phyloP scores from a whole-genome alignment of 352 stramenopile genomes.

The Hyaloperonospora arabidopsidis region DNA sequence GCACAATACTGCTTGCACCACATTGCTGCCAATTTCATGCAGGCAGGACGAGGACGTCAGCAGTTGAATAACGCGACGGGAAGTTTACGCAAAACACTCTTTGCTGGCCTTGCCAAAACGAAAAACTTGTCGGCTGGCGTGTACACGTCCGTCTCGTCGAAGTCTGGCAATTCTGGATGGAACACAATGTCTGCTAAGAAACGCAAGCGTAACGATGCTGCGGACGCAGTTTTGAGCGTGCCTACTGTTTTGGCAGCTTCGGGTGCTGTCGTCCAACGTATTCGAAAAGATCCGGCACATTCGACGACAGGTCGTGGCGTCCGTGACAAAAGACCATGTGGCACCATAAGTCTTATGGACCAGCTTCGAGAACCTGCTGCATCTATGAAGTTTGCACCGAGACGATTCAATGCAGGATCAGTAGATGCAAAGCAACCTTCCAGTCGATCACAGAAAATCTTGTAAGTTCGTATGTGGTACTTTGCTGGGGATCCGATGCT shows the following conservation, averaged over 20 bases:
- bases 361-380: slow-evolving; percentile 22
- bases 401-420: slow-evolving; percentile 2
- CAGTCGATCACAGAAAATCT: slow-evolving; percentile 46
- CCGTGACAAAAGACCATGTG: slow-evolving; percentile 8
- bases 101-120: slow-evolving; percentile 37
- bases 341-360: slow-evolving; percentile 29
- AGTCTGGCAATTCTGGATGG: slow-evolving; percentile 25
- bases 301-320: neutral
- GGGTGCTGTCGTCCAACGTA: slow-evolving; percentile 38
- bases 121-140: slow-evolving; percentile 77
- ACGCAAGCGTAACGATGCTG: slow-evolving; percentile 37
- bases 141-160: slow-evolving; percentile 40
- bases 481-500: slow-evolving; percentile 5
- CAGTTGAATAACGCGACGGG: slow-evolving; percentile 70
- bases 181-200: slow-evolving; percentile 38
- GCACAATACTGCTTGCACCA: slow-evolving; percentile 75
- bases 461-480: slow-evolving; percentile 27
- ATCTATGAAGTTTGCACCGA: slow-evolving; percentile 11
- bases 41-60: slow-evolving; percentile 58
- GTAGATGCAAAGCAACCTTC: slow-evolving; percentile 12
- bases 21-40: slow-evolving; percentile 62
- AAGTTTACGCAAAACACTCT: slow-evolving; percentile 58
- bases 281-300: slow-evolving; percentile 5
- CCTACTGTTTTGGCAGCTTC: slow-evolving; percentile 46
- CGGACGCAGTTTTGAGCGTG: slow-evolving; percentile 28